A percentile compares a stretch with the other conserved stretches of the same genome.
Evolutionary conservation across 305 asterid genomes (phyloP).

Genomic region (Lippia alba): DNA sequence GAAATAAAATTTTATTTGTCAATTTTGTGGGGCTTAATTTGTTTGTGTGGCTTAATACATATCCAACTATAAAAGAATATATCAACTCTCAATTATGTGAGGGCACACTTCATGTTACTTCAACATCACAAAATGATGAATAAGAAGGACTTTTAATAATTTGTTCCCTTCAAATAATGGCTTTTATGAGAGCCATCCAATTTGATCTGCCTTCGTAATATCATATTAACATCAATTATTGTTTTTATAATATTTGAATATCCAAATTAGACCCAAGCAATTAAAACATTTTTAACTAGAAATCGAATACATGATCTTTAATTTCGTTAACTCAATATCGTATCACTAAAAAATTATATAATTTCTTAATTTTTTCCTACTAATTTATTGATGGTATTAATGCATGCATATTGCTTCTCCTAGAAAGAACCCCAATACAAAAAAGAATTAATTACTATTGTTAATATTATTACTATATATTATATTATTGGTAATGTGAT

Average conservation of each 20-base stretch:
- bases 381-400: too few species aligned
- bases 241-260: too few species aligned
- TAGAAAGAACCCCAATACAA: not conserved
- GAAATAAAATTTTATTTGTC: not conserved
- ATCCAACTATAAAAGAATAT: not conserved
- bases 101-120: slow-evolving; percentile 15
- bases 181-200: slow-evolving; percentile 28
- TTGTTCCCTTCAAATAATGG: slow-evolving; percentile 26
- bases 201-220: slow-evolving; percentile 1
- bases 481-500: not conserved
- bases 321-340: too few species aligned
- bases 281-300: too few species aligned
- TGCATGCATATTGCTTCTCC: not conserved
- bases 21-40: slow-evolving; percentile 3
- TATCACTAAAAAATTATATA: too few species aligned
- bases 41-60: slow-evolving; percentile 9
- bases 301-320: too few species aligned
- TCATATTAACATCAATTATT: not conserved
- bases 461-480: not conserved
- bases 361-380: too few species aligned
- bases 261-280: not conserved
- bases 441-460: not conserved
- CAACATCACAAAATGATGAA: not conserved
- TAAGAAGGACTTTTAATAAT: not conserved
- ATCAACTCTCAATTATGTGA: slow-evolving; percentile 3